A percentile compares a stretch with the other conserved stretches of the same genome.
Conservation (phyloP, 78 protist genomes). For the slime mould (Dictyostelium discoideum) region DNA sequence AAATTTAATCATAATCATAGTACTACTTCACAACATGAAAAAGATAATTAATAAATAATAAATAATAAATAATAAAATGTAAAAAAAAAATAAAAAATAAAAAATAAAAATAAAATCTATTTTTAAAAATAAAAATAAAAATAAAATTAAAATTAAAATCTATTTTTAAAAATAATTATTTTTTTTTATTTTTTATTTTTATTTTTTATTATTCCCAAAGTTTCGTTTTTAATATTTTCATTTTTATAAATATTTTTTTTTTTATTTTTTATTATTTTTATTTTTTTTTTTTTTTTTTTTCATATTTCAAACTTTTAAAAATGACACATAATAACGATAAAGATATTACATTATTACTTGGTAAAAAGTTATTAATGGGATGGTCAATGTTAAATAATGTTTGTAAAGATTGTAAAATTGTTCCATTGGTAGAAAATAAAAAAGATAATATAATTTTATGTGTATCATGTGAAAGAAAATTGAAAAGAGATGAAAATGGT, state of each 20-base stretch:
- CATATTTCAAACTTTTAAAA: background rate
- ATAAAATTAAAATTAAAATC: background rate
- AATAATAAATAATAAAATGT: background rate
- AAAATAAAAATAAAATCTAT: background rate
- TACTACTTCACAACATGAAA: background rate
- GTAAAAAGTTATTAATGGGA: constrained; percentile 47
- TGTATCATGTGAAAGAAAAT: constrained; percentile 1
- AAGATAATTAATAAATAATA: background rate
- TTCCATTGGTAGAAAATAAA: constrained; percentile 68
- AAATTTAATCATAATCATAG: background rate
- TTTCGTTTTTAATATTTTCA: too few species aligned
- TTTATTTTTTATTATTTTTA: too few species aligned
- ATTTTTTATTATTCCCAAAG: too few species aligned
- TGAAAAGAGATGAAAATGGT: constrained; percentile 37
- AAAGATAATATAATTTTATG: constrained; percentile 37
- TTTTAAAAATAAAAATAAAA: too few species aligned
- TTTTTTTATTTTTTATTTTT: background rate
- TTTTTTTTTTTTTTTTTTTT: too few species aligned
- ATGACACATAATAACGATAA: background rate
- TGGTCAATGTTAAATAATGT: constrained; percentile 63
- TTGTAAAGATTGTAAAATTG: constrained; percentile 28
- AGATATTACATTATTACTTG: constrained; percentile 46
- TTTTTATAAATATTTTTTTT: too few species aligned
- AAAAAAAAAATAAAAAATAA: background rate
- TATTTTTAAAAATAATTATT: background rate